A percentile compares a stretch with the other conserved stretches of the same genome.
Conservation (phyloP, 305 asterid genomes). For the Vinca major region DNA sequence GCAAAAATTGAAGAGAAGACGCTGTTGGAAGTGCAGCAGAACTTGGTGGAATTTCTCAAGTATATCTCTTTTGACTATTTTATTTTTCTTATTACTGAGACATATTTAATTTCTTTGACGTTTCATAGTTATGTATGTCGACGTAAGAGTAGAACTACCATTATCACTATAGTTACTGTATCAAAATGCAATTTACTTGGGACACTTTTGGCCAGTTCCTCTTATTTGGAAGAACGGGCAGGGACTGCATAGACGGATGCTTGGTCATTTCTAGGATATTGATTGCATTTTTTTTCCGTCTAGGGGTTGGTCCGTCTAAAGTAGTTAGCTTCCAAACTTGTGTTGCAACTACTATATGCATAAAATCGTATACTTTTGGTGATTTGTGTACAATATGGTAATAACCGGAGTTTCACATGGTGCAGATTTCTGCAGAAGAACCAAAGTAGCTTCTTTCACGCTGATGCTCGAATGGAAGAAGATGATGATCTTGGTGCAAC, state of each 20-base stretch:
- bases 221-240: background rate
- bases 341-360: background rate
- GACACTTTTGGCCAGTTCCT: background rate
- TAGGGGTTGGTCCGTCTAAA: background rate
- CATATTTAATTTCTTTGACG: background rate
- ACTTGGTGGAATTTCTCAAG: conserved; percentile 50
- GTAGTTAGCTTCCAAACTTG: background rate
- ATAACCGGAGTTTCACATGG: background rate
- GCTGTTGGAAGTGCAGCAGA: conserved; percentile 38
- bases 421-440: conserved; percentile 64
- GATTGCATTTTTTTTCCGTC: background rate
- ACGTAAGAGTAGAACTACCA: background rate
- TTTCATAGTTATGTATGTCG: background rate
- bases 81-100: background rate
- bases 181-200: background rate
- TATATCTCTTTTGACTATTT: conserved; percentile 8
- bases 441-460: conserved; percentile 35
- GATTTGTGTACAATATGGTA: background rate
- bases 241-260: background rate
- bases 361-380: background rate
- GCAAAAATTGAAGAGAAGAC: conserved; percentile 41
- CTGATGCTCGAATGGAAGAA: conserved; percentile 25
- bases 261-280: background rate
- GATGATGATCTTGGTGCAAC: conserved; percentile 16
- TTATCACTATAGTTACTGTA: too few species aligned